Conservation (phyloP, 1,284 basidiomycete genomes). For the Ustilago shanxiensis region DNA sequence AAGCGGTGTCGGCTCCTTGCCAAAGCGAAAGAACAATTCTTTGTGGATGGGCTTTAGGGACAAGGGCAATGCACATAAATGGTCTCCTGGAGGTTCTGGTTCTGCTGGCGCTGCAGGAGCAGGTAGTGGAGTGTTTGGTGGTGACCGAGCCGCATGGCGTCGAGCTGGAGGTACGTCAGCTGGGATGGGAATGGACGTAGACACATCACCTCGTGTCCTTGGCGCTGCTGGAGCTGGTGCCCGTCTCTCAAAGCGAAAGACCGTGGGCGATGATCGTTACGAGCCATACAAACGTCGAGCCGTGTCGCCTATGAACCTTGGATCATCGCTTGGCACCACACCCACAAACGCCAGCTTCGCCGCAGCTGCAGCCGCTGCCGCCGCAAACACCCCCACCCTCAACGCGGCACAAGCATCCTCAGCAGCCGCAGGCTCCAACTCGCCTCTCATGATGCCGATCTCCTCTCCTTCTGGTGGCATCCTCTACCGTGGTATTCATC, state of each 20-base stretch:
- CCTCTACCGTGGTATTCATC: constrained; percentile 23
- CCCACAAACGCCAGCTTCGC: constrained; percentile 17
- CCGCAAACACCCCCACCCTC: neutral
- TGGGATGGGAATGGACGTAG: constrained; percentile 38
- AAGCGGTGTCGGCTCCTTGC: constrained; percentile 22
- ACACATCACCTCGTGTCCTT: constrained; percentile 34
- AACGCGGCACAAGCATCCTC: neutral
- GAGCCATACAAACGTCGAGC: constrained; percentile 59
- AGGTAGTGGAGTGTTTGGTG: constrained; percentile 11
- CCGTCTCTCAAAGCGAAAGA: constrained; percentile 47
- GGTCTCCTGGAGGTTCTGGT: constrained; percentile 27
- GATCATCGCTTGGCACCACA: constrained; percentile 23
- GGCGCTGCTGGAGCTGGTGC: constrained; percentile 14
- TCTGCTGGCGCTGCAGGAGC: constrained; percentile 10
- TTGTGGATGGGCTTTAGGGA: constrained; percentile 55
- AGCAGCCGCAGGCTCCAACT: constrained; percentile 12
- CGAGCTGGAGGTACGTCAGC: constrained; percentile 9
- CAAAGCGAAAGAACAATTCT: constrained; percentile 43
- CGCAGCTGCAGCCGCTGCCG: constrained; percentile 13
- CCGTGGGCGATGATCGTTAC: constrained; percentile 50
- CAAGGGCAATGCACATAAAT: constrained; percentile 43
- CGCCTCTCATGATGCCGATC: constrained; percentile 37
- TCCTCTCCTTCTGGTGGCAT: constrained; percentile 31
- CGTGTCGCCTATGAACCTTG: constrained; percentile 51
- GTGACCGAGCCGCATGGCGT: constrained; percentile 34